Base-by-base conservation (phyloP, 768 basidiomycete genomes). In the Boletus coccyginus region DNA sequence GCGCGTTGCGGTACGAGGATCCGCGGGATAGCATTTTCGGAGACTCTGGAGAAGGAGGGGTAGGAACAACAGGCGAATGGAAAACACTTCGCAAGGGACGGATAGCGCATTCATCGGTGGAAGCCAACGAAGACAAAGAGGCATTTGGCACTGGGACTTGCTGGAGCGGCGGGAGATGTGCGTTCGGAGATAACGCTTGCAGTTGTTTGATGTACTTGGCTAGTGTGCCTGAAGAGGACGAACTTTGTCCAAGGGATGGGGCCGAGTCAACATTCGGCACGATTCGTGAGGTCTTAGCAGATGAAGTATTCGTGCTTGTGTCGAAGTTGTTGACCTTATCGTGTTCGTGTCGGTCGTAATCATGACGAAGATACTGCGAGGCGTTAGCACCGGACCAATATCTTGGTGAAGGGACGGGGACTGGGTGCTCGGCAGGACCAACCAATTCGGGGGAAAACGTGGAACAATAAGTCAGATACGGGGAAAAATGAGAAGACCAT, bases 401-500 rank as follows among this genome's bases (percentile, higher is more conserved):
- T 40, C 59, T 62, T 43, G 63, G 62, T 55, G 60, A 66, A 48
- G 60, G 36, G 39, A 58, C 52, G 32, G 65, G 27, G 45, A 49
- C 42, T 32, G 57, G 59, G 46, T 67, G 57, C 50, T 71, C 69
- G 2, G 56, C 21, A 32, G 66, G 62, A 47, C 64, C 57, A 53
- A 33, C 61, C 51, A 52, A 50, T 21, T 72, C 68, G 31, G 78
- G 77, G 50, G 78, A 81, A 32, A 74, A 61, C 27, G 74, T 64
- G 21, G 75, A 67, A 52, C 70, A 66, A 52, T 76, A 73, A 21
- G 62, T 48, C 36, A 60, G 33, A 53, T 76, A 77, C 38, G 78
- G 78, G 50, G 78, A 78, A 58, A 82, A 78, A 32, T 71, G 74
- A 13, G 86, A 82, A 55, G 85, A 81, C 87, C 88, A 89, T 45